Conservation (phyloP, 768 basidiomycete species). For the Suillus bovinus region DNA sequence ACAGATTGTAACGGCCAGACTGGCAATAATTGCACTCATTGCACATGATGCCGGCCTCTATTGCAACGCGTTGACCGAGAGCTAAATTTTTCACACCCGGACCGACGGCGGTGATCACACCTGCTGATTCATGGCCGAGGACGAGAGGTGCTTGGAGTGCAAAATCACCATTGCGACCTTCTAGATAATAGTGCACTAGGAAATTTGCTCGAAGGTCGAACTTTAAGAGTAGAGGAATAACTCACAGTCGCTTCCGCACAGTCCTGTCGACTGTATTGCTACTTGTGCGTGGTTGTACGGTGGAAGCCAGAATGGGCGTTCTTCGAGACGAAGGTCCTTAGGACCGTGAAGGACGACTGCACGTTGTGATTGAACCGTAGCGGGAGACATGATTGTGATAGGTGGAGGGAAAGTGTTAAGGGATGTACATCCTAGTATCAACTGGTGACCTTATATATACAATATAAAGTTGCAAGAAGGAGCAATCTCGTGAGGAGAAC, state of each 20-base stretch:
- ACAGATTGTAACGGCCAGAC: constrained; percentile 89
- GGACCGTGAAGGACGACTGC: constrained; percentile 85
- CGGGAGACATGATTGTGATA: constrained; percentile 40
- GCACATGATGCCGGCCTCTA: constrained; percentile 93
- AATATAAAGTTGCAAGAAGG: constrained; percentile 36
- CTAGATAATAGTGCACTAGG: constrained; percentile 86
- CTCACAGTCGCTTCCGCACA: constrained; percentile 86
- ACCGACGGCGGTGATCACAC: constrained; percentile 81
- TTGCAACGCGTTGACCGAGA: constrained; percentile 86
- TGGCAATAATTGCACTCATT: constrained; percentile 68
- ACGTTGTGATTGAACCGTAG: constrained; percentile 53
- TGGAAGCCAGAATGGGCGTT: constrained; percentile 73
- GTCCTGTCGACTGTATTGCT: constrained; percentile 77
- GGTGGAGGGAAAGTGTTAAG: constrained; percentile 25
- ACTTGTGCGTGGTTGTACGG: constrained; percentile 76
- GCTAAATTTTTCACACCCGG: constrained; percentile 61
- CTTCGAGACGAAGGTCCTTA: constrained; percentile 78
- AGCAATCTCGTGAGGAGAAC: constrained; percentile 35
- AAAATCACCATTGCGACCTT: constrained; percentile 93
- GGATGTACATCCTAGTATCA: constrained; percentile 22
- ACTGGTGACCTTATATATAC: constrained; percentile 12
- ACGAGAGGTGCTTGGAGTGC: constrained; percentile 83
- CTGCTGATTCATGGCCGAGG: constrained; percentile 93
- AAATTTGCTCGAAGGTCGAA: constrained; percentile 2
- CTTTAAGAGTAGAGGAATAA: constrained; percentile 17